Conservation (phyloP, 202 grass and related monocot species). For the Schoenoplectus tabernaemontani region DNA sequence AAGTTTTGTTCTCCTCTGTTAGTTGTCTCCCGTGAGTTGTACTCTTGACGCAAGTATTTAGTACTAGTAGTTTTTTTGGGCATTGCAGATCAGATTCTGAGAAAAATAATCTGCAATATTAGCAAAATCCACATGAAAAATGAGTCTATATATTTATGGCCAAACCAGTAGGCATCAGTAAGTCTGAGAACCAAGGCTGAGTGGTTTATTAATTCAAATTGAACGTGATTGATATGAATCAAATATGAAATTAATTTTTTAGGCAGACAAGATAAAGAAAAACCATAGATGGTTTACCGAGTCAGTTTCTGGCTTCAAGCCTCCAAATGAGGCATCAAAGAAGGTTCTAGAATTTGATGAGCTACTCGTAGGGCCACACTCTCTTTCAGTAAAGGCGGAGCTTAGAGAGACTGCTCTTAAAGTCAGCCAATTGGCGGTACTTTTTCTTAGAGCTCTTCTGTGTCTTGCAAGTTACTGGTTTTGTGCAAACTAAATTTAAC, state of each 20-base stretch:
- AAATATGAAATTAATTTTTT: not conserved
- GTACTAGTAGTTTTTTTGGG: not conserved
- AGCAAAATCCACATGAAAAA: not conserved
- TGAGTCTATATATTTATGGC: not conserved
- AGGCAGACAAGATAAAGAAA: conserved; percentile 54
- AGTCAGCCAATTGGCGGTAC: conserved; percentile 63
- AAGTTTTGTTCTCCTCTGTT: not conserved
- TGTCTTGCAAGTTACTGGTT: not conserved
- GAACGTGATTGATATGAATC: not conserved
- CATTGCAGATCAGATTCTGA: not conserved
- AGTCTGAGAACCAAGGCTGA: not conserved
- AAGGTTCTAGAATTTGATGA: conserved; percentile 40
- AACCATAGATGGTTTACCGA: conserved; percentile 61
- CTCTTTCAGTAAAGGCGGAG: conserved; percentile 40
- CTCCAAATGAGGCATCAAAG: conserved; percentile 52
- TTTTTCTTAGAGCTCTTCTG: conserved; percentile 9
- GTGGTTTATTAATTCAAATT: not conserved
- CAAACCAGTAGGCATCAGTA: not conserved
- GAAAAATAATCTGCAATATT: not conserved
- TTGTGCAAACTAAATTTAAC: not conserved
- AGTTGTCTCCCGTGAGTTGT: not conserved
- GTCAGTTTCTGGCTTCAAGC: conserved; percentile 49
- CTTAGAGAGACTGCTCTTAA: conserved; percentile 53
- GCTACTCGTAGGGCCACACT: conserved; percentile 36
- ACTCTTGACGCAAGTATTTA: not conserved